Base-by-base conservation (phyloP, 2,329 filamentous ascomycete genomes). In the Aureobasidium sp. region DNA sequence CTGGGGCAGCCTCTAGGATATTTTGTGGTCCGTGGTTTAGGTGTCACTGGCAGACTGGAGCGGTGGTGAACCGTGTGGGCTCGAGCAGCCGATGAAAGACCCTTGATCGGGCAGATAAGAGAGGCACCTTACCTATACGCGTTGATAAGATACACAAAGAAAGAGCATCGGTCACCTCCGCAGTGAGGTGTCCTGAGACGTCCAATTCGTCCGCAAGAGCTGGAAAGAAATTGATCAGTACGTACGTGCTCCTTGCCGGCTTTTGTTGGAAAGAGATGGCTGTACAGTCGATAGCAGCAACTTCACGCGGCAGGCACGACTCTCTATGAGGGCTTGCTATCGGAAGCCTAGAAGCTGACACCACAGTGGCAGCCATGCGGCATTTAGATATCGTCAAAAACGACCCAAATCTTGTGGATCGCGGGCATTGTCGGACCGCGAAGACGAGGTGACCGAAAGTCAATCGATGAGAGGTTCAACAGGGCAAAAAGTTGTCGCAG, bases 401-500 rank as follows among this genome's bases (percentile, higher is more conserved):
- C 7, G 37, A 32, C 15, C 32, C 34, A 55, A 43, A 5, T 43
- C 4, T 24, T 29, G 37, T 17, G 32, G 8, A 20, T 9, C 2
- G 24, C 26, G 36, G 51, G 43, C 37, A 44, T 26, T 17, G 20
- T 44, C 37, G 51, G 36, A 43, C 24, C 20, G 36, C 39, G 17
- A 24, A 24, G 26, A 6, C 20, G 10, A 34, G 39, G 37, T 34
- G 39, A n/a, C 41, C 46, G 37, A 39, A 48, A 17, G 4, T 9
- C 12, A 26, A 9, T 12, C 10, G 41, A 29, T 17, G 41, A 29
- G 26, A 5, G 9, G 3, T n/a, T 8, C 27, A 27, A 50, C 26
- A 27, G 34, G 44, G 26, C 29, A 51, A 51, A 59, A 41, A n/a
- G 3, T 15, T 60, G 57, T 60, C 57, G 57, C 57, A 60, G 57